Percentiles rank a stretch among this genome's conserved stretches.
Evolutionary conservation across 1,284 basidiomycete genomes (phyloP).

Genomic region (Cutaneotrichosporon dermatis): DNA sequence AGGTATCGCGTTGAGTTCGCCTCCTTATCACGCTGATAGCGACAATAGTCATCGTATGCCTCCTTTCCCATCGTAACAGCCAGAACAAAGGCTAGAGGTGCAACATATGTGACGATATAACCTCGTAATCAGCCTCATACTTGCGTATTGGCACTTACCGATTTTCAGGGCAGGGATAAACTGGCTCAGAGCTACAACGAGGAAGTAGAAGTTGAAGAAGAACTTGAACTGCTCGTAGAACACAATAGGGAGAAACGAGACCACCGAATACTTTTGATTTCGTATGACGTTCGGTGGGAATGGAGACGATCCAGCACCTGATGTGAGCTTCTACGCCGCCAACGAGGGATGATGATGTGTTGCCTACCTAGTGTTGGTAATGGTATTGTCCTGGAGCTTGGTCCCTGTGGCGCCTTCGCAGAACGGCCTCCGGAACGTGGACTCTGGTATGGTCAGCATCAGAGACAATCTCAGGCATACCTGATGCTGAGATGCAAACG

Average conservation of each 20-base stretch:
- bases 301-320: constrained; percentile 27
- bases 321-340: not conserved
- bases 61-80: constrained; percentile 97
- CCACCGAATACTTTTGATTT: constrained; percentile 95
- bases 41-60: constrained; percentile 94
- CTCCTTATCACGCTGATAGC: constrained; percentile 83
- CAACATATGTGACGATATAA: constrained; percentile 93
- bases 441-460: not conserved
- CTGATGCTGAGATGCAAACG: not conserved
- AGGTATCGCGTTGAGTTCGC: constrained; percentile 92
- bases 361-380: not conserved
- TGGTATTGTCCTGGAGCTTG: not conserved
- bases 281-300: constrained; percentile 76
- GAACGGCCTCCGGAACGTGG: not conserved
- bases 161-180: constrained; percentile 96
- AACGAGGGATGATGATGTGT: not conserved
- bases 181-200: constrained; percentile 92
- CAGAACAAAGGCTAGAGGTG: constrained; percentile 91
- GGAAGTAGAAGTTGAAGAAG: constrained; percentile 99
- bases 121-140: constrained; percentile 53
- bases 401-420: not conserved
- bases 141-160: constrained; percentile 54
- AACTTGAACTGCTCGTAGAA: constrained; percentile 99
- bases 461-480: not conserved
- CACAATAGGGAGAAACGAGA: constrained; percentile 92